Base-by-base conservation (phyloP, 208 protist species). In the Blastocrithidia nonstop region DNA sequence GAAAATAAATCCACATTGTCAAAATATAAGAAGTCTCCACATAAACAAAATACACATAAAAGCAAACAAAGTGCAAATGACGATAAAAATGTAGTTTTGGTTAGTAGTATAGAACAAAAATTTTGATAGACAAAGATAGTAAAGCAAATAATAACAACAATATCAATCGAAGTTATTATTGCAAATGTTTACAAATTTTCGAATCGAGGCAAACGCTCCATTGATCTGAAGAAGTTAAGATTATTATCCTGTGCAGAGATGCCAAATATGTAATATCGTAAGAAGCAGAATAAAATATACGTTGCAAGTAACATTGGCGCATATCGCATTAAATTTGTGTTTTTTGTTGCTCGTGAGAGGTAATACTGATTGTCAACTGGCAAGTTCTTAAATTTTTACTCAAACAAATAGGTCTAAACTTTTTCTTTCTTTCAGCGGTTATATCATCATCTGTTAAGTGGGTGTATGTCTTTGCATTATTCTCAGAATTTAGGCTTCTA, bases 311-410 rank as follows among this genome's bases (percentile, higher is more conserved):
- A 35, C 29, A n/a, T n/a, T 11, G n/a, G 11, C 29, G n/a, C 29
- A 15, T 11, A 15, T 11, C 29, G 11, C 29, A n/a, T 35, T n/a
- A 35, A n/a, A 35, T 11, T n/a, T 35, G 11, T 35, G 29, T n/a
- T 11, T 35, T n/a, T 35, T 35, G 29, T 35, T 35, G 29, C n/a
- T 35, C 11, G 11, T n/a, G n/a, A n/a, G 23, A 88, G 67, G 49
- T 88, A 85, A 48, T 85, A 84, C 54, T 88, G 83, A 42, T 88
- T 73, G 52, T 88, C 79, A 0, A 83, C 64, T 3, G 79, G 79
- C 8, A 84, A 71, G 16, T 75, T 69, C 22, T 66, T 65, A 36
- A 88, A 56, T 33, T 81, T 88, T 19, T 84, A 66, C 46, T 83
- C 65, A 50, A 88, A 88, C 46, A 88, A 65, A 19, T 66, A 72